Percentiles rank a stretch among this genome's conserved stretches.
Evolutionary conservation across 2,329 filamentous ascomycete species (phyloP).

Genomic region (Penicillium fuscoglaucum): DNA sequence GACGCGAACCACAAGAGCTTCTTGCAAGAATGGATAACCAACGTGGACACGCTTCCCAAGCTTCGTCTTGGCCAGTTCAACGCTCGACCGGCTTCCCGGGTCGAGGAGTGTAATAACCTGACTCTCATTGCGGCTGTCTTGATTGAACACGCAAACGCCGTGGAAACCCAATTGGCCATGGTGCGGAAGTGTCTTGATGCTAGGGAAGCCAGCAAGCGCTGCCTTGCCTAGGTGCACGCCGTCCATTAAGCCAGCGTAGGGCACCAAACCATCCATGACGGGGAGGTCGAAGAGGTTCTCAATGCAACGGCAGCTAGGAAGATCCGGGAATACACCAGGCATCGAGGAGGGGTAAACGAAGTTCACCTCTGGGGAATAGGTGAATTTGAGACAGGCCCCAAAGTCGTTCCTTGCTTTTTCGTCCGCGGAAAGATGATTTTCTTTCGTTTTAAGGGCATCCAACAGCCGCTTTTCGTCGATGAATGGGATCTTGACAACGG

Average conservation of each 20-base stretch:
- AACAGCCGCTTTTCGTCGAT: conserved; percentile 90
- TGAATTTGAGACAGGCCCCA: conserved; percentile 90
- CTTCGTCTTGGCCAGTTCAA: conserved; percentile 72
- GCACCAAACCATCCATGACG: conserved; percentile 83
- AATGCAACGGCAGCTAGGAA: conserved; percentile 82
- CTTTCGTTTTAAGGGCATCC: conserved; percentile 80
- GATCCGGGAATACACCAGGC: conserved; percentile 84
- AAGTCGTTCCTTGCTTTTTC: conserved; percentile 86
- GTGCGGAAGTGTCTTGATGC: conserved; percentile 80
- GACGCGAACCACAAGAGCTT: conserved; percentile 84
- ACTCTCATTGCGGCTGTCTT: conserved; percentile 94
- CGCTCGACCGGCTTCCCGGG: conserved; percentile 68
- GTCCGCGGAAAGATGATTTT: conserved; percentile 71
- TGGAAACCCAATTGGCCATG: conserved; percentile 80
- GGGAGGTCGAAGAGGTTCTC: conserved; percentile 97
- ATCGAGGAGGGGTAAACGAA: conserved; percentile 86
- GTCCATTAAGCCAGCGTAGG: conserved; percentile 77
- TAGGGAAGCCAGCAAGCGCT: conserved; percentile 92
- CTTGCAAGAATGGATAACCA: conserved; percentile 92
- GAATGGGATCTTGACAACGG: conserved; percentile 97
- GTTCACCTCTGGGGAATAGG: conserved; percentile 73
- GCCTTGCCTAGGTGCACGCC: conserved; percentile 78
- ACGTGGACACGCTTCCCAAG: conserved; percentile 85
- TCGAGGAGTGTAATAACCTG: conserved; percentile 85
- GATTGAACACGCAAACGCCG: conserved; percentile 90